Base-by-base conservation (phyloP, 306 rosid species). In the Cicer bijugum region DNA sequence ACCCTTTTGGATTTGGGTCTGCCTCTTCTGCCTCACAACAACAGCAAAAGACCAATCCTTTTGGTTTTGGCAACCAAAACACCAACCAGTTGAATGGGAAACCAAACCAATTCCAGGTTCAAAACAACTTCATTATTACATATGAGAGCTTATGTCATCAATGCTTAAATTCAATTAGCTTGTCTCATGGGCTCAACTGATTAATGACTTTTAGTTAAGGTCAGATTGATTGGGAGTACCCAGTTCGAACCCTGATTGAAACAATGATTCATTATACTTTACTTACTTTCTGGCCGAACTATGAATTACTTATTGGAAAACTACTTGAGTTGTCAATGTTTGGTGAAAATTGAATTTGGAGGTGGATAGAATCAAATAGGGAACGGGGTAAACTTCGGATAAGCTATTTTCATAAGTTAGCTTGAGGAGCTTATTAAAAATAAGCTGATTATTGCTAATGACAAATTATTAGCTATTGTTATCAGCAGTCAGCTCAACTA, bases 41-140 rank as follows among this genome's bases (percentile, higher is more conserved):
- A 19, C 90, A 84, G 33, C 82, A 81, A 46, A 91, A 82, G 82
- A 38, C 80, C 51, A 93, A 89, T 76, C 92, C 97, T 74, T 93
- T 82, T 83, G 97, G 96, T 44, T 93, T 93, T 72, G 97, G 98
- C 16, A 55, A 61, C 71, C 96, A 87, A 28, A 85, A 77, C 79
- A 81, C 55, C 65, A 62, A 87, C 60, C 87, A 85, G 7, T 70
- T 76, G 63, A 83, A 76, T 35, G 77, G 19, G 43, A 81, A 84
- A 76, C 82, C 76, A 4, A 83, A 70, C 80, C 96, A 85, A 78
- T 69, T 43, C 67, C 86, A 92, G 93, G 97, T 88, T 58, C 76
- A 0, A 28, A 28, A 28, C 35, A 28, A 28, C 35, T 28, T 28
- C 35, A 28, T 28, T 28, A 28, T 28, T 55, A 52, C 9, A 52